phyloP scores from a whole-genome alignment of 495 filamentous ascomycete genomes.

The Melanomma pulvis-pyrius region DNA sequence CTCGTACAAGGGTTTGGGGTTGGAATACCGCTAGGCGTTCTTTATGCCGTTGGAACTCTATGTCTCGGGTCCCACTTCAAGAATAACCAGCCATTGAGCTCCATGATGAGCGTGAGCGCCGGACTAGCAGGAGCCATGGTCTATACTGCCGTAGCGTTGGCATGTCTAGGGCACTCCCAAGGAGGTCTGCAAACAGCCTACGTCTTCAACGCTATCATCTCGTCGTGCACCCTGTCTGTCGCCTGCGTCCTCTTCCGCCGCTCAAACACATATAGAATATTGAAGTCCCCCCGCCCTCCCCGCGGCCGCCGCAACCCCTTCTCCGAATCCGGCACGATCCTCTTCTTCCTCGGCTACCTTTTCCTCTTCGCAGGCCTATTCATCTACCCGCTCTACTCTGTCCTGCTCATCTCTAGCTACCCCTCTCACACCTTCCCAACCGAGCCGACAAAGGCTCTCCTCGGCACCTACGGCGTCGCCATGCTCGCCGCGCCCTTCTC shows the following conservation, averaged over 20 bases:
- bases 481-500: background rate
- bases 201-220: background rate
- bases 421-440: slow-evolving; percentile 31
- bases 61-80: slow-evolving; percentile 37
- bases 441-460: background rate
- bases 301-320: background rate
- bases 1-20: slow-evolving; percentile 39
- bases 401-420: slow-evolving; percentile 30
- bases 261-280: background rate
- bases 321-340: background rate
- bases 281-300: background rate
- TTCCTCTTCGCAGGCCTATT: slow-evolving; percentile 27
- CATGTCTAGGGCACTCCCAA: slow-evolving; percentile 8
- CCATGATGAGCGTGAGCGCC: slow-evolving; percentile 21
- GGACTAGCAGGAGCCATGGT: slow-evolving; percentile 38
- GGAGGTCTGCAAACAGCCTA: background rate
- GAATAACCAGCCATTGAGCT: slow-evolving; percentile 34
- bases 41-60: slow-evolving; percentile 29
- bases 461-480: background rate
- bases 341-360: slow-evolving; percentile 7
- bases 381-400: slow-evolving; percentile 15
- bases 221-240: background rate
- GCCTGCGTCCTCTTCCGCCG: background rate
- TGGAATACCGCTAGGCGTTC: slow-evolving; percentile 37
- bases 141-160: slow-evolving; percentile 30